Base-by-base conservation (phyloP, 1,139 yeast species). In the Kazachstania sp. region DNA sequence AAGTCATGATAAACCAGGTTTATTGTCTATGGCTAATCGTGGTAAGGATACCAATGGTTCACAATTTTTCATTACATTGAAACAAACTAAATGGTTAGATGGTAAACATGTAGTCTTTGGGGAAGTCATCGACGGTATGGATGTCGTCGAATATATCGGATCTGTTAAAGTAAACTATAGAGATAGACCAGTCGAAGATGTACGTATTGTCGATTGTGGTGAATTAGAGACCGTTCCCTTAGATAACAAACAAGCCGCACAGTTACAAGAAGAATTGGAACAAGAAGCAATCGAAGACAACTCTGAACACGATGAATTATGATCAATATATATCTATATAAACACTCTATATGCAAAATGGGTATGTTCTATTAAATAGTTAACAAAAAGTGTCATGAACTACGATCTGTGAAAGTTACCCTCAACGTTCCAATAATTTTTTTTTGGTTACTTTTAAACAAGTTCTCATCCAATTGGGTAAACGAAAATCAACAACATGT, bases 41-140 rank as follows among this genome's bases (percentile, higher is more conserved):
- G 94, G 92, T 51, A 80, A 78, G 59, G 78, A 83, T 71, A 81
- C 90, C 64, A 83, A 82, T 63, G 90, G 92, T 28, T 80, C 87
- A 30, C 94, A 84, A 67, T 84, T 84, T 65, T 81, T 80, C 70
- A 77, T 81, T 61, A 81, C 86, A 55, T 80, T 87, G 16, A 79
- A 73, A 8, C 67, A 74, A 15, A 78, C 86, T 34, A 66, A 70
- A 38, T 79, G 83, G 83, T 73, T 84, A 57, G 78, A 83, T 65
- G 83, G 83, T 35, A 69, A 68, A 26, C 87, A 84, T 65, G 92
- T 84, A 54, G 92, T 83, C 11, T 84, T 84, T 59, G 94, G 94
- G 47, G 85, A 83, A 66, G 83, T 84, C 46, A 51, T 79, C 7
- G 85, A 81, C 43, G 92, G 92, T 15, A 69, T 75, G 60, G 83